These are phyloP conservation scores for Cucumis hystrix DNA, from an alignment of 306 rosid genomes.

Conservation along the genomic window DNA sequence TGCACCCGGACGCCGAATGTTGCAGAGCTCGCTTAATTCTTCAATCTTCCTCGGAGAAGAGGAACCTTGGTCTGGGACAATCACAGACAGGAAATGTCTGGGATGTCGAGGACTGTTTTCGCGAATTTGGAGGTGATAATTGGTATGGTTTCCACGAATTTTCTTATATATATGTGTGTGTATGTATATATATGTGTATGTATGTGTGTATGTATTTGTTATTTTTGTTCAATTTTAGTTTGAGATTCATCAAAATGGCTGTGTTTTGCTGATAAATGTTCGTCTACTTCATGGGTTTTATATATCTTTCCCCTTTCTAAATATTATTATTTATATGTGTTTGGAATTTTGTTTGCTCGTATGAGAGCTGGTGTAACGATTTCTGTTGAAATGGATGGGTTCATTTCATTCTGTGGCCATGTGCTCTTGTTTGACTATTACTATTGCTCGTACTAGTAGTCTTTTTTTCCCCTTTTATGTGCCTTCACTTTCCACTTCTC, in stretches of 20 bases:
- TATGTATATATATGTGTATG: too few relatives aligned
- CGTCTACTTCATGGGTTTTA: not conserved
- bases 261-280: too few relatives aligned
- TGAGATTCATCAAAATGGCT: too few relatives aligned
- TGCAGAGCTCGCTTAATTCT: slow-evolving; percentile 8
- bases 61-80: not conserved
- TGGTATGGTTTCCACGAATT: slow-evolving; percentile 25
- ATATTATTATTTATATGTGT: not conserved
- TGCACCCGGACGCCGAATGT: slow-evolving; percentile 3
- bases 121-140: slow-evolving; percentile 15
- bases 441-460: not conserved
- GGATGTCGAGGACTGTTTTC: slow-evolving; percentile 36
- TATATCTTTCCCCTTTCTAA: not conserved
- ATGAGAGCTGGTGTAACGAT: not conserved
- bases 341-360: not conserved
- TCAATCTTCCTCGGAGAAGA: not conserved
- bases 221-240: not conserved
- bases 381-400: not conserved
- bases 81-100: slow-evolving; percentile 16
- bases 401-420: not conserved
- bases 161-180: not conserved
- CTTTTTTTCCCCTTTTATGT: not conserved
- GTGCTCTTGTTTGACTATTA: not conserved
- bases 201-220: not conserved
- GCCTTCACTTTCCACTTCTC: not conserved